These are phyloP conservation scores for Termitomyces titanicus DNA, from an alignment of 768 basidiomycete genomes.

Conservation along the genomic window DNA sequence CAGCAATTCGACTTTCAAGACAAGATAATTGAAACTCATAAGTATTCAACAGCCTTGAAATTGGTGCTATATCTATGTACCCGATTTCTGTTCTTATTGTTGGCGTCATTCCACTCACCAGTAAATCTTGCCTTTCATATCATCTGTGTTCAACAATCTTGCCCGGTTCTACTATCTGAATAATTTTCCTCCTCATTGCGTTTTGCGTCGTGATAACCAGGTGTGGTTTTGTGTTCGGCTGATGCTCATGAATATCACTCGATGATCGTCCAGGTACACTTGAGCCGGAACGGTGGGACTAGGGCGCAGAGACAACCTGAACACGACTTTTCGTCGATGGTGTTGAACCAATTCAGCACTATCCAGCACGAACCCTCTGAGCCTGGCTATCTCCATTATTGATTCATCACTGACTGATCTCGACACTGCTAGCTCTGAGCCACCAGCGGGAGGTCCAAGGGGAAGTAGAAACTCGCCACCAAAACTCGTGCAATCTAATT, in stretches of 20 bases:
- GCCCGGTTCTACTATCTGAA: conserved; percentile 7
- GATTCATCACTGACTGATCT: background rate
- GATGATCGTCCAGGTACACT: conserved; percentile 31
- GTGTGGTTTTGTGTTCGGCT: conserved; percentile 8
- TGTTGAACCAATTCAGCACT: conserved; percentile 2
- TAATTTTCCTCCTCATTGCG: conserved; percentile 11
- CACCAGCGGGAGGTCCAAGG: background rate
- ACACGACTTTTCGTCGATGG: background rate
- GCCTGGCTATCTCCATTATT: background rate
- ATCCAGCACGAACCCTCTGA: conserved; percentile 1
- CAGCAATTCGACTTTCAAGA: conserved; percentile 1
- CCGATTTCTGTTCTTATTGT: conserved; percentile 19
- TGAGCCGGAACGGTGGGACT: conserved; percentile 14
- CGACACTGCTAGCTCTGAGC: background rate
- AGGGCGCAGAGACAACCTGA: background rate
- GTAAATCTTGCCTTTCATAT: conserved; percentile 1
- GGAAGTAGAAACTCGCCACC: background rate
- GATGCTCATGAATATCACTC: conserved; percentile 31
- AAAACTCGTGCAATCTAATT: background rate
- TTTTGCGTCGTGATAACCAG: conserved; percentile 26
- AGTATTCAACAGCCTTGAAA: conserved; percentile 18
- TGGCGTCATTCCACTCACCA: conserved; percentile 8
- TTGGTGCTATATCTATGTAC: conserved; percentile 26
- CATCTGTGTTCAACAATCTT: background rate
- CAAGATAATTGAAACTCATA: conserved; percentile 5